A percentile compares a stretch with the other conserved stretches of the same genome.
phyloP scores from a whole-genome alignment of 2,329 filamentous ascomycete species.

The Teratosphaeria epicoccoides region DNA sequence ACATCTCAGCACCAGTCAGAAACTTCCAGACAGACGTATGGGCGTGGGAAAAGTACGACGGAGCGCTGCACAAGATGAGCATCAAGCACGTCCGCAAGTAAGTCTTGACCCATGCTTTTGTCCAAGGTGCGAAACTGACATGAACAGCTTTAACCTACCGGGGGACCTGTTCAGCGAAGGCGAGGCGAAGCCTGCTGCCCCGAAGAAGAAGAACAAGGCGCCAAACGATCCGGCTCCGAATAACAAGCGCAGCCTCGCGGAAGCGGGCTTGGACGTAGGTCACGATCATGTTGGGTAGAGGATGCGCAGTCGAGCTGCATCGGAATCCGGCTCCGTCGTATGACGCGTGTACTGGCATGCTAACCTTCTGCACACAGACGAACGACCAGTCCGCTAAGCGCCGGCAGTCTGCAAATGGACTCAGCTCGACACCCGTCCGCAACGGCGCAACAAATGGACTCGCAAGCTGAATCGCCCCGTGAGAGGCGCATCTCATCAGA shows the following conservation, averaged over 20 bases:
- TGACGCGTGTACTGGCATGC: not conserved
- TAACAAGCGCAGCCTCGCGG: conserved; percentile 36
- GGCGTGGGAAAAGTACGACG: conserved; percentile 63
- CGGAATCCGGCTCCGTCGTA: not conserved
- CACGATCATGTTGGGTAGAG: not conserved
- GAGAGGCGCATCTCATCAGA: not conserved
- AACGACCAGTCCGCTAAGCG: conserved; percentile 25
- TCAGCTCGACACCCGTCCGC: not conserved
- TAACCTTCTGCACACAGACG: conserved; percentile 11
- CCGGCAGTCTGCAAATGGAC: conserved; percentile 16
- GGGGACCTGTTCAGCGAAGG: conserved; percentile 78
- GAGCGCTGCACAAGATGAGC: conserved; percentile 64
- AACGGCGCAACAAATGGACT: conserved; percentile 2
- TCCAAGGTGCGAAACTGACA: conserved; percentile 8
- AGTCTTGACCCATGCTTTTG: conserved; percentile 22
- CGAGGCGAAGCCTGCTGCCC: conserved; percentile 45
- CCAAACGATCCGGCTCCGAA: conserved; percentile 13
- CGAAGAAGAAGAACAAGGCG: conserved; percentile 32
- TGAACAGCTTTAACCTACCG: conserved; percentile 66
- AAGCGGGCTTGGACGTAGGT: conserved; percentile 39
- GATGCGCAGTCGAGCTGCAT: not conserved
- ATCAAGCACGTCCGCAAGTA: conserved; percentile 82
- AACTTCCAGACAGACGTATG: conserved; percentile 79
- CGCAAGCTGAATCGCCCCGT: not conserved
- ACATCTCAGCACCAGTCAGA: conserved; percentile 70